Base-by-base conservation (phyloP, 169 alveolate genomes). In the Cryptosporidium ryanae region DNA sequence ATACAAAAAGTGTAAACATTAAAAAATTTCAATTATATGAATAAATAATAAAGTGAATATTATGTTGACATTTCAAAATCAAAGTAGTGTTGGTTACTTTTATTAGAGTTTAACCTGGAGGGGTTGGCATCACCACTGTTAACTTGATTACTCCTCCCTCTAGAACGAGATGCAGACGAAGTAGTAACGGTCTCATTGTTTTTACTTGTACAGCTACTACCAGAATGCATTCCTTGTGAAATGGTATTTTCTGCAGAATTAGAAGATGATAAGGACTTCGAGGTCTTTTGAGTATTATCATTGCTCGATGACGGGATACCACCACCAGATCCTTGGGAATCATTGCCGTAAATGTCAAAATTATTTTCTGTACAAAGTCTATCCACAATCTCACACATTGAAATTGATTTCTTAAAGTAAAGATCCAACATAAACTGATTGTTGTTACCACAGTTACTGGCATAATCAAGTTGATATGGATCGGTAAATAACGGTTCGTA, bases 401-500 rank as follows among this genome's bases (percentile, higher is more conserved):
- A 32, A 52, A 52, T 61, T 38, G 87, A 25, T 25, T 76, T 76
- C 52, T 63, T 76, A 43, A 59, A 76, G 32, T 76, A 76, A 10
- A 70, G 34, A 29, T 65, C 46, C n/a, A 76, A n/a, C 49, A 61
- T 61, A 18, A 76, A 76, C 23, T 76, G 87, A 48, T 61, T 61
- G 61, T 49, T 59, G 3, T 61, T 52, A 1, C 87, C 87, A 46
- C 87, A 76, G 15, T 76, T 76, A 34, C 55, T 55, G 21, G 65
- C 87, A 1, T 46, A 65, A 46, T 76, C 87, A 5, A 76, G 64
- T 17, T 48, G 44, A 18, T 76, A 57, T 15, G 87, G 87, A 29
- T 76, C 76, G 15, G 87, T 38, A 63, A 76, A 76, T 18, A 55
- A 52, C 3, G 87, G 87, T 34, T 76, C 87, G 17, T 55, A 76